Conservation (phyloP, 495 filamentous ascomycete species). For the Aspergillus coremiiformis region DNA sequence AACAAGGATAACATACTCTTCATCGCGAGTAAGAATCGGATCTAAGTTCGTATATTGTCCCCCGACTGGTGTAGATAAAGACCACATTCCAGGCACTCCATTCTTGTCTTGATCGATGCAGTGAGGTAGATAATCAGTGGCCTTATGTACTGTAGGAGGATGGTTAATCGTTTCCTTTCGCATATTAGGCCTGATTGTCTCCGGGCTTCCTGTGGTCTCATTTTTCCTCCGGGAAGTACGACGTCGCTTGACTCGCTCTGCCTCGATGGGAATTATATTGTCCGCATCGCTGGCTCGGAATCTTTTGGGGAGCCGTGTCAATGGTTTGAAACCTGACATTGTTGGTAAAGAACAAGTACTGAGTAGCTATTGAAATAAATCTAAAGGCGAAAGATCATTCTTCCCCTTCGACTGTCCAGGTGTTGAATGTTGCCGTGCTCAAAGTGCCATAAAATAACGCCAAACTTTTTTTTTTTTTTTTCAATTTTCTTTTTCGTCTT, state of each 20-base stretch:
- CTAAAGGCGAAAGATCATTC: background rate
- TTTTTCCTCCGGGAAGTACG: slow-evolving; percentile 21
- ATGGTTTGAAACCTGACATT: slow-evolving; percentile 18
- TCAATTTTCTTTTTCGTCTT: background rate
- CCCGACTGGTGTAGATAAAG: slow-evolving; percentile 26
- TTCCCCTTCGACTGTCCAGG: background rate
- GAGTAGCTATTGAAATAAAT: background rate
- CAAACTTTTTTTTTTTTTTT: background rate
- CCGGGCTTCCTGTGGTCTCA: background rate
- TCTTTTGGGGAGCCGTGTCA: slow-evolving; percentile 27
- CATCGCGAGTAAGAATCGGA: slow-evolving; percentile 70
- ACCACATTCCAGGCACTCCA: slow-evolving; percentile 21
- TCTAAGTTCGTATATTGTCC: slow-evolving; percentile 52
- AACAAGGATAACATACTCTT: slow-evolving; percentile 54
- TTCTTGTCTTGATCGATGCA: background rate
- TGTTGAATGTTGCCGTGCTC: background rate
- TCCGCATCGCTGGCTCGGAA: slow-evolving; percentile 30
- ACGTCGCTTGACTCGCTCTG: slow-evolving; percentile 29
- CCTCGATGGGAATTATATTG: slow-evolving; percentile 15
- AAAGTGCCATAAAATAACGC: background rate
- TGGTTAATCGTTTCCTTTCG: background rate
- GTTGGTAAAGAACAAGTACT: background rate
- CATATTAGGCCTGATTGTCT: background rate
- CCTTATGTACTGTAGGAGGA: background rate
- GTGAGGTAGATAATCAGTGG: background rate